phyloP scores from a whole-genome alignment of 129 eudicot genomes.

The Smallanthus sonchifolius region DNA sequence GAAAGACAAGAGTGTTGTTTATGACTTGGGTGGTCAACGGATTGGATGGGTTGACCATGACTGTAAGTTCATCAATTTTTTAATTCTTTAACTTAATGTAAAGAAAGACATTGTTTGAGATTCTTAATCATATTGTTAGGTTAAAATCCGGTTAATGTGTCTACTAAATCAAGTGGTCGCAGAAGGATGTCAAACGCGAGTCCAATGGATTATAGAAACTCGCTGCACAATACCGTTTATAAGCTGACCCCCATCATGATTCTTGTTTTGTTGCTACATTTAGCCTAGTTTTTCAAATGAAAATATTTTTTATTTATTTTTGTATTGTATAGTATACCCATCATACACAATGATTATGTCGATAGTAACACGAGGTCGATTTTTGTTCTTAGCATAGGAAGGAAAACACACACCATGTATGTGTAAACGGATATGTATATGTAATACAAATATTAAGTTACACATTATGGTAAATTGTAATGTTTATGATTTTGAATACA shows the following conservation, averaged over 20 bases:
- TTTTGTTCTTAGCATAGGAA: constrained; percentile 11
- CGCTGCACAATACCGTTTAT: constrained; percentile 22
- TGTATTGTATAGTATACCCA: constrained; percentile 7
- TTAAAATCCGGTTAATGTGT: constrained; percentile 61
- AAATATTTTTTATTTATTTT: background rate
- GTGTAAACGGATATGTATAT: background rate
- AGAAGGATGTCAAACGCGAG: constrained; percentile 47
- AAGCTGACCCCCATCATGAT: constrained; percentile 28
- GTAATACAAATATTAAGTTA: background rate
- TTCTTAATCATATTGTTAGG: constrained; percentile 33
- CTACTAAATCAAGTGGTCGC: constrained; percentile 53
- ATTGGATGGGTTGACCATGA: constrained; percentile 90
- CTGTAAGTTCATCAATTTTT: constrained; percentile 50
- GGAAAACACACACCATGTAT: background rate
- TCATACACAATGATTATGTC: background rate
- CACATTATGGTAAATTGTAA: background rate
- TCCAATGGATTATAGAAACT: constrained; percentile 3
- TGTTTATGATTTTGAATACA: background rate
- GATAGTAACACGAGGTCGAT: background rate
- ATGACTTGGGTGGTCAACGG: constrained; percentile 84
- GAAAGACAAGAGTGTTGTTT: constrained; percentile 81
- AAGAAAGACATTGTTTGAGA: background rate
- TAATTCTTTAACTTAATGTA: background rate
- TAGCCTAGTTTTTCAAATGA: background rate
- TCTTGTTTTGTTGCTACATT: constrained; percentile 39